phyloP scores from a whole-genome alignment of 208 protist genomes.

The Naegleria gruberi region DNA sequence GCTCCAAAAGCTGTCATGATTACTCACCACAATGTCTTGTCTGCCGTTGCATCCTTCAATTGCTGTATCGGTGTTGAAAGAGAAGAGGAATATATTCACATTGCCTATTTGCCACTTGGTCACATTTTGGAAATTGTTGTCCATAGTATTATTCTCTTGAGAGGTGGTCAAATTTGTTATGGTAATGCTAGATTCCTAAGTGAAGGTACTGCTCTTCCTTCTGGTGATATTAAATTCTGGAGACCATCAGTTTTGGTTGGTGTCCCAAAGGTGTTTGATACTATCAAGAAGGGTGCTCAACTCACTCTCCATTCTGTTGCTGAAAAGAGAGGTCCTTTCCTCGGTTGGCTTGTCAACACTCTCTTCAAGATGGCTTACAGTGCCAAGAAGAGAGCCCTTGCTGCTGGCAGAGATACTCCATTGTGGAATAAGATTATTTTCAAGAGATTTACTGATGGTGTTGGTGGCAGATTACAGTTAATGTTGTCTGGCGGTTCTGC shows the following conservation, averaged over 20 bases:
- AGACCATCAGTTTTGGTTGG: background rate
- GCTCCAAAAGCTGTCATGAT: constrained; percentile 67
- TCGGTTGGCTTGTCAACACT: background rate
- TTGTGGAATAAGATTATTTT: constrained; percentile 4
- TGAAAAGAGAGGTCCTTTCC: background rate
- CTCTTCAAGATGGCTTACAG: background rate
- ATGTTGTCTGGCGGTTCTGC: constrained; percentile 22
- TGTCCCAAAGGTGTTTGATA: constrained; percentile 16
- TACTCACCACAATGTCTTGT: constrained; percentile 50
- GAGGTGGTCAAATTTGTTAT: constrained; percentile 29
- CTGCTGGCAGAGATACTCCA: background rate
- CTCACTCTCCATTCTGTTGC: background rate
- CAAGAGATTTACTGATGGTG: background rate
- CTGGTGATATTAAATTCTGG: background rate
- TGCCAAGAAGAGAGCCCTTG: background rate
- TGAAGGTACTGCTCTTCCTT: background rate
- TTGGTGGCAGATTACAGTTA: background rate
- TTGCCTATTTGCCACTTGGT: constrained; percentile 66
- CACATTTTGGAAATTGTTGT: constrained; percentile 61
- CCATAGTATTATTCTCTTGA: constrained; percentile 46
- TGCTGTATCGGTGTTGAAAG: background rate
- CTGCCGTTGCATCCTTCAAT: constrained; percentile 10
- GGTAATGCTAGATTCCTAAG: background rate
- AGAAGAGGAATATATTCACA: constrained; percentile 45
- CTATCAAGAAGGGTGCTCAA: background rate